Evolutionary conservation across 2,329 filamentous ascomycete species (phyloP), one percentile per base, ranked within the genome.

Genomic region (Blastomyces emzantsi): DNA sequence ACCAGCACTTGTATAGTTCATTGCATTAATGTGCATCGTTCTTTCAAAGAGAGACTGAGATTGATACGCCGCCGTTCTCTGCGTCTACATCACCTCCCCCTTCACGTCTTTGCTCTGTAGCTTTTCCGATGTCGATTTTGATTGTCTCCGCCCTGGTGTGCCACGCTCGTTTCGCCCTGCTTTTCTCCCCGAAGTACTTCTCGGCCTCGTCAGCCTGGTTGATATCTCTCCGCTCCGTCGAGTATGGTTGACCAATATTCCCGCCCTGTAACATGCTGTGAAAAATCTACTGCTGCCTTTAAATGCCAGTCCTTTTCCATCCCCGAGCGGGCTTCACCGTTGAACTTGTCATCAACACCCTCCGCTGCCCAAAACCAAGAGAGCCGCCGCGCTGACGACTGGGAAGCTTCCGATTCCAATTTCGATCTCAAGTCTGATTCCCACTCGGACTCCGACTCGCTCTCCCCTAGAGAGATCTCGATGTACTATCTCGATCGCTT

Each of bases 161-260:
- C 7, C 33, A 33, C 33, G 4, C 33, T 33, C 33, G 1, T 33
- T 8, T 33, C 7, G 33, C 1, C 33, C 33, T 33, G 3, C 33
- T 33, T 1, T 1, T 28, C 13, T n/a, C 11, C 22, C 22, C 49
- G 5, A 22, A 9, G 49, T 25, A 17, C 17, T 7, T 19, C 33
- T 22, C 13, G 41, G 41, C 22, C 9, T 41, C 56, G 33, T 58
- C 56, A 59, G 9, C 64, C 67, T 41, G 62, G 76, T 57, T 67
- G 67, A 30, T 9, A 25, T 58, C n/a, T 58, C n/a, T 22, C n/a
- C 36, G 15, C n/a, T 11, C 55, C 5, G 9, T 19, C 30, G 36
- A 43, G 36, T 41, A 58, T 58, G 36, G 3, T 41, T n/a, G n/a
- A 43, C 22, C 55, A 15, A 17, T 19, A 15, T n/a, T 19, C 55